A percentile compares a stretch with the other conserved stretches of the same genome.
Conservation (phyloP, 352 stramenopile genomes). For the Phytophthora pisi region DNA sequence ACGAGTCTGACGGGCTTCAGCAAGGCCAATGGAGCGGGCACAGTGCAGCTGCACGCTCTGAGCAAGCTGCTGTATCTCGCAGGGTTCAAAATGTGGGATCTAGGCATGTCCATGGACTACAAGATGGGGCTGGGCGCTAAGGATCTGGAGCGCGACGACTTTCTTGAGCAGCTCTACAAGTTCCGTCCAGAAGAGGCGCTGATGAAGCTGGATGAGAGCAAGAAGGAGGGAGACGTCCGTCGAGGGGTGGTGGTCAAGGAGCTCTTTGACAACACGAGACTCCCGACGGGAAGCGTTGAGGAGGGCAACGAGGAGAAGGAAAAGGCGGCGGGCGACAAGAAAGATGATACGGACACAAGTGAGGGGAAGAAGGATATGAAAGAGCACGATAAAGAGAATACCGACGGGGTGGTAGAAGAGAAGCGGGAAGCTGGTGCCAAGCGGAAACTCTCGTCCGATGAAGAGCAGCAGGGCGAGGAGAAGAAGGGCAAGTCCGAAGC, state of each 20-base stretch:
- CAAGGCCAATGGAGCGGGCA: constrained; percentile 72
- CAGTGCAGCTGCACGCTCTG: constrained; percentile 84
- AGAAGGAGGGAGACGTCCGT: constrained; percentile 43
- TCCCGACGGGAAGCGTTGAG: constrained; percentile 14
- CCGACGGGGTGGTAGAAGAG: constrained; percentile 9
- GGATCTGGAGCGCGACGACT: constrained; percentile 73
- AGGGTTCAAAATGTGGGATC: constrained; percentile 86
- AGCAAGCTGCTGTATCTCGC: constrained; percentile 73
- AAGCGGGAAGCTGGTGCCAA: constrained; percentile 35
- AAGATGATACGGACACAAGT: constrained; percentile 1
- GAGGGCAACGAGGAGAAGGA: background rate
- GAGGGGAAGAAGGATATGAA: constrained; percentile 17
- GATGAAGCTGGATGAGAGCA: constrained; percentile 48
- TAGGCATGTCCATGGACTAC: constrained; percentile 91
- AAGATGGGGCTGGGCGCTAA: constrained; percentile 82
- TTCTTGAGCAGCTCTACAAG: constrained; percentile 72
- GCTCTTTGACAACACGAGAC: constrained; percentile 58
- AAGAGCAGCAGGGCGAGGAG: constrained; percentile 30
- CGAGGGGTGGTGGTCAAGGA: constrained; percentile 55
- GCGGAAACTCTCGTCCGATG: constrained; percentile 31
- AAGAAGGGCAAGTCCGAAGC: constrained; percentile 40
- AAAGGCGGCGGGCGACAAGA: background rate
- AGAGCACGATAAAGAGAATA: constrained; percentile 6
- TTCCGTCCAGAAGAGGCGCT: constrained; percentile 58
- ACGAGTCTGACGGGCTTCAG: constrained; percentile 89